A percentile compares a stretch with the other conserved stretches of the same genome.
Conservation (phyloP, 1,284 basidiomycete species). For the Bjerkandera adusta region DNA sequence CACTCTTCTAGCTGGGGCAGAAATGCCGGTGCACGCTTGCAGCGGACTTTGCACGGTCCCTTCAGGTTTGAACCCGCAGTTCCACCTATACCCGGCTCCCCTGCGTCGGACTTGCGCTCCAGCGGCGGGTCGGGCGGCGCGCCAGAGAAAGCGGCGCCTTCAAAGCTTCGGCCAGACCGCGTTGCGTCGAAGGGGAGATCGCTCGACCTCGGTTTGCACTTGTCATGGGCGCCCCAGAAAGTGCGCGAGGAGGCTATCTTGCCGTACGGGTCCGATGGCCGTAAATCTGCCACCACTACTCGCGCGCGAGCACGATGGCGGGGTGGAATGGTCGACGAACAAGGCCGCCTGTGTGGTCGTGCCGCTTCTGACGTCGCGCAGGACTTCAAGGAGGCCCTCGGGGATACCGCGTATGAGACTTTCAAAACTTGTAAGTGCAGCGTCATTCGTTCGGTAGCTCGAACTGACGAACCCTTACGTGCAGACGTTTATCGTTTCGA, state of each 20-base stretch:
- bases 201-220: conserved; percentile 60
- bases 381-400: conserved; percentile 58
- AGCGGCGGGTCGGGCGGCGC: conserved; percentile 11
- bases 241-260: conserved; percentile 62
- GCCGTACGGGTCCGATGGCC: conserved; percentile 33
- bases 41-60: conserved; percentile 30
- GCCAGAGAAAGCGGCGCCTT: conserved; percentile 32
- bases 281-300: conserved; percentile 20
- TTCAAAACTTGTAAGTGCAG: conserved; percentile 66
- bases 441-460: conserved; percentile 13
- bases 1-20: conserved; percentile 29
- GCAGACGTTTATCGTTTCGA: conserved; percentile 56
- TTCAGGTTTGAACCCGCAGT: conserved; percentile 43
- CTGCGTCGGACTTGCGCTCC: conserved; percentile 26
- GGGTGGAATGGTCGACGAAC: conserved; percentile 29
- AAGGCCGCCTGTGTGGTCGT: conserved; percentile 34
- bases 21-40: conserved; percentile 25
- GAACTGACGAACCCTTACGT: no score
- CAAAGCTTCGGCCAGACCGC: conserved; percentile 28
- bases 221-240: conserved; percentile 63
- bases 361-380: conserved; percentile 53
- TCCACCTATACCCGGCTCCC: conserved; percentile 37
- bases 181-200: conserved; percentile 59
- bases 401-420: conserved; percentile 56
- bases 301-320: conserved; percentile 30